Conservation (phyloP, 257 asterid genomes). For the Gynochthodes officinalis region DNA sequence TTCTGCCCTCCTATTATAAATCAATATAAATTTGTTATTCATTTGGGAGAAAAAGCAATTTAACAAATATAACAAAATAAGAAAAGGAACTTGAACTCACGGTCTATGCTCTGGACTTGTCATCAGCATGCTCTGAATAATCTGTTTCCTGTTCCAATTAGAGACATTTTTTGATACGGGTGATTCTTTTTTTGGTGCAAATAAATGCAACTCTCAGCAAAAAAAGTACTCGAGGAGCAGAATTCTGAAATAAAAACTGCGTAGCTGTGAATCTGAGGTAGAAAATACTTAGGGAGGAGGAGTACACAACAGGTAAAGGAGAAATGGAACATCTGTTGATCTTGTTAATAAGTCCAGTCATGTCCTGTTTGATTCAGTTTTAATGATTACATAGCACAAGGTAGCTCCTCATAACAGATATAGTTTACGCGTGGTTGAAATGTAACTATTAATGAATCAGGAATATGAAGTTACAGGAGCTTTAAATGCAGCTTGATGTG, state of each 20-base stretch:
- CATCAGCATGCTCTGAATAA: conserved; percentile 88
- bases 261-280: background rate
- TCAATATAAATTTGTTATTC: too few relatives aligned
- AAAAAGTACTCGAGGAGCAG: conserved; percentile 1
- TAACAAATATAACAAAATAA: too few relatives aligned
- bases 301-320: conserved; percentile 87
- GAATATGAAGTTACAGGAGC: conserved; percentile 66
- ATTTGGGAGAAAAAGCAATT: too few relatives aligned
- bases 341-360: conserved; percentile 91
- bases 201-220: background rate
- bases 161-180: too few relatives aligned
- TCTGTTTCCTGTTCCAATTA: conserved; percentile 68
- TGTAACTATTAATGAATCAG: background rate
- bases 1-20: too few relatives aligned
- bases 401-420: background rate
- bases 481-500: conserved; percentile 80
- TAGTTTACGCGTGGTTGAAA: background rate
- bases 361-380: conserved; percentile 55
- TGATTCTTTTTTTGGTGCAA: conserved; percentile 1
- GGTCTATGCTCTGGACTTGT: conserved; percentile 91
- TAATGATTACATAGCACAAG: conserved; percentile 18
- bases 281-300: conserved; percentile 61
- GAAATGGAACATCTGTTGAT: conserved; percentile 77
- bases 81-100: conserved; percentile 50
- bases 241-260: background rate